Conservation (phyloP, 495 filamentous ascomycete genomes). For the Elaphomyces granulatus region DNA sequence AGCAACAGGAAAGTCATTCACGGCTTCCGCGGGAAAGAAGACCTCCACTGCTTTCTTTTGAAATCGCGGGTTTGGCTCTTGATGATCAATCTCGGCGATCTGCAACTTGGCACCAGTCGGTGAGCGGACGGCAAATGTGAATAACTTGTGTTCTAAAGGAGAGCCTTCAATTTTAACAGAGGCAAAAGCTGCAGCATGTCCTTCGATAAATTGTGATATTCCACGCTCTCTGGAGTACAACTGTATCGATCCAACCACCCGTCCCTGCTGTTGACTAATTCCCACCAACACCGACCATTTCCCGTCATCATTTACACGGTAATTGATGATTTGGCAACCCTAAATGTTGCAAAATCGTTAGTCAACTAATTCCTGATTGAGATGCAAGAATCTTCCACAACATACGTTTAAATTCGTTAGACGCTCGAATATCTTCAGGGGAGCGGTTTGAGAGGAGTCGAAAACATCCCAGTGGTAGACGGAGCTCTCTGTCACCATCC, state of each 20-base stretch:
- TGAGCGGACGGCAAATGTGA: constrained; percentile 88
- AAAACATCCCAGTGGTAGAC: constrained; percentile 98
- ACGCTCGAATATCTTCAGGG: constrained; percentile 84
- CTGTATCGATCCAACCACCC: constrained; percentile 92
- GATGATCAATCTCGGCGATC: constrained; percentile 94
- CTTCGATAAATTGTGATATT: constrained; percentile 96
- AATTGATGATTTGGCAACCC: constrained; percentile 99
- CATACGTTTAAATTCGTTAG: constrained; percentile 75
- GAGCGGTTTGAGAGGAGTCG: constrained; percentile 57
- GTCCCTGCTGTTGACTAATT: constrained; percentile 82
- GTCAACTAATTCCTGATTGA: too few species aligned
- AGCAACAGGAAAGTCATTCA: constrained; percentile 94
- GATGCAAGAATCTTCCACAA: too few species aligned
- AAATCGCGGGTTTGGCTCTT: constrained; percentile 72
- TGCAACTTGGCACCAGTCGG: constrained; percentile 87
- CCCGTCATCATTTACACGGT: constrained; percentile 85
- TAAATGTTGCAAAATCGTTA: constrained; percentile 20
- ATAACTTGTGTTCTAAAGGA: constrained; percentile 80
- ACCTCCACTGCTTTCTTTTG: constrained; percentile 93
- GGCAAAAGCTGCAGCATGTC: constrained; percentile 91
- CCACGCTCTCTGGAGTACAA: constrained; percentile 89
- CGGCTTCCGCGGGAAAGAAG: constrained; percentile 90
- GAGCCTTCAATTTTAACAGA: constrained; percentile 79
- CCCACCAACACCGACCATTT: constrained; percentile 98
- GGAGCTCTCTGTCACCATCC: constrained; percentile 73